Evolutionary conservation across 2,329 filamentous ascomycete genomes (phyloP), one percentile per base, ranked within the genome.

Genomic region (Apiospora arundinis): DNA sequence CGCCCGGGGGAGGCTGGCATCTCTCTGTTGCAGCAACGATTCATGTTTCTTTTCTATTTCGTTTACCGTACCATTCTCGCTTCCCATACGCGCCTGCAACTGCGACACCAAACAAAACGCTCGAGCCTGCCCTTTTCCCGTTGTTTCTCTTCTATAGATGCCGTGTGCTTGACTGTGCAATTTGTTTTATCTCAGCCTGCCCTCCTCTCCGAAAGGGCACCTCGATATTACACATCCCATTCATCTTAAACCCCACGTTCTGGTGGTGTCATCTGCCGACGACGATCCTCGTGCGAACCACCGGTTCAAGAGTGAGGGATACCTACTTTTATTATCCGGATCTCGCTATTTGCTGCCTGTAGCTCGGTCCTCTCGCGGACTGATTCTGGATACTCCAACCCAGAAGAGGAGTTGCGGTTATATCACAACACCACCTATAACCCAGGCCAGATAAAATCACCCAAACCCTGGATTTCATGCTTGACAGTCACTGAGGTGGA

Each of bases 11-110:
- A 56, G 25, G 32, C 52, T 60, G 52, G 28, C 28, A 21, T 37
- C 28, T 60, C 21, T 37, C 52, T 60, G 52, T 11, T 60, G 52
- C 18, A 37, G 52, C 9, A 40, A 40, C 56, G 32, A 63, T 63
- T 63, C 56, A 40, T 40, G 56, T 63, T 63, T 63, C 56, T 40
- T 63, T 40, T 40, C 56, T 23, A 21, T 12, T 63, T 63, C 52
- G 52, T 60, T 32, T 60, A 60, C 25, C 52, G 52, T 60, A 11
- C 14, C 56, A 37, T n/a, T 63, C n/a, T 5, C 56, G 32, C 18
- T 63, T 32, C 7, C 28, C 56, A 63, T 37, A 23, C 32, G 32
- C 32, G 32, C 18, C 56, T 63, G 32, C 25, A 40, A 40, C 37
- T 63, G 37, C 28, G 32, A 63, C 56, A 40, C 56, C 11, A 63